Evolutionary conservation across 2,329 filamentous ascomycete species (phyloP), one percentile per base, ranked within the genome.

Genomic region (Monosporascus sp.): DNA sequence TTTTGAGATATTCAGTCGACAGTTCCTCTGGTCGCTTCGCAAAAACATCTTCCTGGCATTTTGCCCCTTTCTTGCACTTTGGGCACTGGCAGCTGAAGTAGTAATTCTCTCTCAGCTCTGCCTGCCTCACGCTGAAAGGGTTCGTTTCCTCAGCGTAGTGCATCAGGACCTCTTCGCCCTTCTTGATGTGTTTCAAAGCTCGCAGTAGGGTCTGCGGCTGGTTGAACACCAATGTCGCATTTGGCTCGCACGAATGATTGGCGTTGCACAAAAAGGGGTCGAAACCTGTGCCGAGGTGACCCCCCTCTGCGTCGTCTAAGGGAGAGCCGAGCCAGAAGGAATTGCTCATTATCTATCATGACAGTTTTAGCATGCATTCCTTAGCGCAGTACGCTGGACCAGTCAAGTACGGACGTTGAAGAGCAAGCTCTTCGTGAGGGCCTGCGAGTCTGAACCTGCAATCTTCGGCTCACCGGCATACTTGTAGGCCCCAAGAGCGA

Each of bases 241-340:
- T 81, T 2, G 77, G 76, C 35, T 76, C 72, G 60, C 78, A 81
- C 3, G 76, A 80, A 58, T 81, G 78, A 51, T 81, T 81, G 11
- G 62, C 59, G 37, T 52, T 61, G 20, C 58, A 65, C 38, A 66
- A 56, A 44, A 65, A 28, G n/a, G 62, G 60, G 47, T 68, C 64
- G 28, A 68, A 65, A 1, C 57, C 60, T 11, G 54, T 58, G 2
- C 63, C 63, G 4, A 63, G 52, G 2, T 52, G 6, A 1, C 51
- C 49, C n/a, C 54, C 51, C 2, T 53, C 8, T 1, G 51, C 48
- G n/a, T 53, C 51, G 43, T 66, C 64, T 20, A 66, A 52, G 9
- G 58, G 55, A 17, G 60, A 63, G 18, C 54, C 41, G n/a, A 65
- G 37, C 22, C 8, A 37, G 22, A 57, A 58, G 9, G 52, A 24